Conservation (phyloP, 164 flowering plant species). For the Stephania yunnanensis region DNA sequence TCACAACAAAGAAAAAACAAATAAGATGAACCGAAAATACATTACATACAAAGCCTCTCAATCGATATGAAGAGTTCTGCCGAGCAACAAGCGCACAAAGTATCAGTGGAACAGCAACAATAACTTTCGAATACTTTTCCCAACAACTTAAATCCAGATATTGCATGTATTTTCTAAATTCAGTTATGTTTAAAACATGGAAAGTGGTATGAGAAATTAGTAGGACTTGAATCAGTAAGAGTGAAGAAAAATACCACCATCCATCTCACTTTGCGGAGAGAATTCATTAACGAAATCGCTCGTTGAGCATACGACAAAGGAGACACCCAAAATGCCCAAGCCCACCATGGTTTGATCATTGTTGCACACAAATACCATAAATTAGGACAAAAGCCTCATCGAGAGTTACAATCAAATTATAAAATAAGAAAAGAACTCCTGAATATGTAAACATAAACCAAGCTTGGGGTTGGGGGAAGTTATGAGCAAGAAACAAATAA, state of each 20-base stretch:
- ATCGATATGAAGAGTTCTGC: conserved; percentile 51
- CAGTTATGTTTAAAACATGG: neutral
- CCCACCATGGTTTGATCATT: conserved; percentile 74
- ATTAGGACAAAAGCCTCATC: neutral
- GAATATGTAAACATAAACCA: too few species aligned
- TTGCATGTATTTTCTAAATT: too few species aligned
- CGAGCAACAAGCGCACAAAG: conserved; percentile 5
- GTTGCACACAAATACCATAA: conserved; percentile 26
- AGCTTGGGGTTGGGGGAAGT: too few species aligned
- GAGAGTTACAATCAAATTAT: neutral
- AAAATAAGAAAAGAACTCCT: neutral
- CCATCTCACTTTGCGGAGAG: conserved; percentile 64
- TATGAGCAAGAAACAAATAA: too few species aligned
- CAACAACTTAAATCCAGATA: neutral
- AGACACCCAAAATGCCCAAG: conserved; percentile 84
- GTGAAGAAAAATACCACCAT: conserved; percentile 34
- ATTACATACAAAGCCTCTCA: too few species aligned
- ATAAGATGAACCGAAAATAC: too few species aligned
- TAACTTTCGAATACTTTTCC: neutral
- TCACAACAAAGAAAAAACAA: too few species aligned
- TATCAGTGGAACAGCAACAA: neutral
- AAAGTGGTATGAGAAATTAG: neutral
- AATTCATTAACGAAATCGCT: conserved; percentile 88
- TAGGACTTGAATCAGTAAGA: neutral
- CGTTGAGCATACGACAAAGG: conserved; percentile 84